phyloP scores from a whole-genome alignment of 2,329 filamentous ascomycete species.

The Microsporum canis region DNA sequence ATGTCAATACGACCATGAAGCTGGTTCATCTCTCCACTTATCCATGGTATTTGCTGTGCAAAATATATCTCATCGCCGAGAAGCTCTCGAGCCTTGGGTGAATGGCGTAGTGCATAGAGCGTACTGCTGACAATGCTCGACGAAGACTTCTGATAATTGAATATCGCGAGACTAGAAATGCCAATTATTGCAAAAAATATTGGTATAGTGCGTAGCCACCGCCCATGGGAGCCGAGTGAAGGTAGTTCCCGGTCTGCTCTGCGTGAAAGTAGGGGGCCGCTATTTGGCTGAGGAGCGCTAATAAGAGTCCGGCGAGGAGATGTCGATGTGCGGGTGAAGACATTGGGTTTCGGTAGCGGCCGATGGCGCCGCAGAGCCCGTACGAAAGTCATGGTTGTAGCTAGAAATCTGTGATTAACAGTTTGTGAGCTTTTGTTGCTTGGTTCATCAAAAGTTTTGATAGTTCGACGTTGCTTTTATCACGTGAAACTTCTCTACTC shows the following conservation, averaged over 20 bases:
- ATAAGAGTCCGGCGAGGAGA: slow-evolving; percentile 35
- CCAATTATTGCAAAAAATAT: slow-evolving; percentile 65
- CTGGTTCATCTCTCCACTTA: slow-evolving; percentile 81
- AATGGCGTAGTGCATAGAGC: slow-evolving; percentile 82
- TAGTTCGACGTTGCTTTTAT: no score
- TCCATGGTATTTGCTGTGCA: slow-evolving; percentile 67
- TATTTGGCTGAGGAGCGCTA: slow-evolving; percentile 39
- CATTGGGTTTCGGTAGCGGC: slow-evolving; percentile 11
- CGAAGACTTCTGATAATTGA: slow-evolving; percentile 98
- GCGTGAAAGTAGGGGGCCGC: slow-evolving; percentile 42
- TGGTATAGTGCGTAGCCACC: slow-evolving; percentile 64
- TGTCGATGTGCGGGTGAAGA: background rate
- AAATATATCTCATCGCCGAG: slow-evolving; percentile 86
- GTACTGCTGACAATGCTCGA: slow-evolving; percentile 76
- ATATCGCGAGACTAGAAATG: slow-evolving; percentile 69
- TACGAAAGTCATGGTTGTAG: slow-evolving; percentile 9
- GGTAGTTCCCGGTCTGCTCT: slow-evolving; percentile 44
- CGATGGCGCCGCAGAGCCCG: slow-evolving; percentile 13
- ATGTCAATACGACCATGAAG: slow-evolving; percentile 85
- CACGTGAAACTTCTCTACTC: no score
- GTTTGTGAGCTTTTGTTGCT: background rate
- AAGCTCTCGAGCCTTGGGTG: slow-evolving; percentile 57
- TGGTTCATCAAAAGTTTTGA: background rate
- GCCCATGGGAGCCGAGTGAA: slow-evolving; percentile 36
- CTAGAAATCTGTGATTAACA: background rate